phyloP scores from a whole-genome alignment of 2,329 filamentous ascomycete genomes.

The Lasiodiplodia theobromae region DNA sequence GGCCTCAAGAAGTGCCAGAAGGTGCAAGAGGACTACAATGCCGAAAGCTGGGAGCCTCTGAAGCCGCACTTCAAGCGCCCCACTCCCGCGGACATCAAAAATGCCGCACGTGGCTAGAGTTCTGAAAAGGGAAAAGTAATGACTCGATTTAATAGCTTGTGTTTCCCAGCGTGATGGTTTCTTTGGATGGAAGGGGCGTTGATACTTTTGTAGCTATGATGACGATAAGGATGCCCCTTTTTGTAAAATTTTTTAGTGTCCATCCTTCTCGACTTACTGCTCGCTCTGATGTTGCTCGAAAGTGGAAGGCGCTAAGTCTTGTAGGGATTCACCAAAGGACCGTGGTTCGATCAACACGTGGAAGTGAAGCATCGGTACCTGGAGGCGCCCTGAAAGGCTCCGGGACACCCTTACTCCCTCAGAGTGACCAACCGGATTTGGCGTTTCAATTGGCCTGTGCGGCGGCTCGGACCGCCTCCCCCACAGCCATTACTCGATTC shows the following conservation, averaged over 20 bases:
- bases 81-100: slow-evolving; percentile 8
- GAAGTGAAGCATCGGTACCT: background rate
- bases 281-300: background rate
- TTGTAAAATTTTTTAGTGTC: background rate
- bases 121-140: background rate
- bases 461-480: slow-evolving; percentile 7
- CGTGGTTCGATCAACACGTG: background rate
- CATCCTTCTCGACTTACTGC: background rate
- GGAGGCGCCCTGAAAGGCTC: background rate
- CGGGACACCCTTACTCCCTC: background rate
- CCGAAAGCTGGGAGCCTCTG: slow-evolving; percentile 76
- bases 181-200: background rate
- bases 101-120: background rate
- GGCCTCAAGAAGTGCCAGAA: slow-evolving; percentile 73
- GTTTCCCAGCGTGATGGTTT: background rate
- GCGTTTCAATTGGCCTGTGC: slow-evolving; percentile 10
- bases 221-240: background rate
- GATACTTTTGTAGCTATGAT: background rate
- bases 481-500: background rate
- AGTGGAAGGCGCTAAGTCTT: background rate
- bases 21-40: slow-evolving; percentile 76
- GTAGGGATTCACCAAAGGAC: background rate
- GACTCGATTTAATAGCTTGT: background rate
- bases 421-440: background rate
- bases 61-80: slow-evolving; percentile 52